A percentile compares a stretch with the other conserved stretches of the same genome.
phyloP scores from a whole-genome alignment of 495 filamentous ascomycete species.

The Hypoxylon rickii region DNA sequence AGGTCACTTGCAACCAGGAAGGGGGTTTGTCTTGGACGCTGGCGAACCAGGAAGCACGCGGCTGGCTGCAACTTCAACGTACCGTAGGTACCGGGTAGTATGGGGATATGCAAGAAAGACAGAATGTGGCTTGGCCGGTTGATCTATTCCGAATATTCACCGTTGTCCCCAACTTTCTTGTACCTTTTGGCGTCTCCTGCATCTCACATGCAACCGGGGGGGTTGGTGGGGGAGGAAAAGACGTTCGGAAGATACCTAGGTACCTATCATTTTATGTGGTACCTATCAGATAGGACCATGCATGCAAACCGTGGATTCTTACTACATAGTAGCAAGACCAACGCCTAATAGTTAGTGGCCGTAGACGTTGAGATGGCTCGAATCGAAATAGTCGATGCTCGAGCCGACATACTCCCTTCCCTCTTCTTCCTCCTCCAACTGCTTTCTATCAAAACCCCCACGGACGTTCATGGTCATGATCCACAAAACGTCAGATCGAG shows the following conservation, averaged over 20 bases:
- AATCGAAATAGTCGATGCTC: conserved; percentile 27
- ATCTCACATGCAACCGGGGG: conserved; percentile 27
- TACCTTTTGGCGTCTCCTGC: conserved; percentile 2
- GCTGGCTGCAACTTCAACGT: too few relatives aligned
- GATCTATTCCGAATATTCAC: conserved; percentile 33
- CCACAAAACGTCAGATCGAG: conserved; percentile 14
- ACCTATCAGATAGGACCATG: background rate
- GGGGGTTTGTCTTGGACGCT: conserved; percentile 30
- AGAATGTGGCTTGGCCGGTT: conserved; percentile 21
- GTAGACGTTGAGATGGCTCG: conserved; percentile 16
- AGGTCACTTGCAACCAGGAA: conserved; percentile 27
- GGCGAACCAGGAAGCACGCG: conserved; percentile 29
- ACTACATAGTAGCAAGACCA: conserved; percentile 18
- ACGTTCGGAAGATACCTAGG: conserved; percentile 30
- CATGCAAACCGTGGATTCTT: conserved; percentile 16
- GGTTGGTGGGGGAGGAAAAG: conserved; percentile 14
- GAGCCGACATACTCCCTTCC: too few relatives aligned
- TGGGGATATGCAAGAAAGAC: conserved; percentile 10
- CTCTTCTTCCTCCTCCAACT: too few relatives aligned
- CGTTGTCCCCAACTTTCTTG: conserved; percentile 24
- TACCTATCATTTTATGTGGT: too few relatives aligned
- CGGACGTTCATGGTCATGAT: conserved; percentile 29
- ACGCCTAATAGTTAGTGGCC: conserved; percentile 15
- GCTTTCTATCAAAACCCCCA: conserved; percentile 21
- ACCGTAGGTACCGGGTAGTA: too few relatives aligned